Conservation (phyloP, 2,329 filamentous ascomycete species). For the Stachybotrys chartarum region DNA sequence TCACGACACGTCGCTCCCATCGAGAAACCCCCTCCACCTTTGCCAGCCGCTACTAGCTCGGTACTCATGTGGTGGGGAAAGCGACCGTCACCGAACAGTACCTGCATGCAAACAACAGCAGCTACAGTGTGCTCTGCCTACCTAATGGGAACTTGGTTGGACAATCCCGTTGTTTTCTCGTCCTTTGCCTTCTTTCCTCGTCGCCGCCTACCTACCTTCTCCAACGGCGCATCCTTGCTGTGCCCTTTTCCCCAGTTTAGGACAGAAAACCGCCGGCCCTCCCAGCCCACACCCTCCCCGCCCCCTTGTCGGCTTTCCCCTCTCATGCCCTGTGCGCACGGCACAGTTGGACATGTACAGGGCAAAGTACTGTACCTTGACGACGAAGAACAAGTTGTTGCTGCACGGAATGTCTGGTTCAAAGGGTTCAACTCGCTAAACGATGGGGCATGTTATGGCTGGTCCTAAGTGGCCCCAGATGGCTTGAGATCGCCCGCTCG, state of each 20-base stretch:
- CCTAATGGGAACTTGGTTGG: conserved; percentile 18
- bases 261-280: not conserved
- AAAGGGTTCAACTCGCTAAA: not conserved
- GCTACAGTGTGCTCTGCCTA: conserved; percentile 8
- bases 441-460: not conserved
- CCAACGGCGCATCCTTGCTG: not conserved
- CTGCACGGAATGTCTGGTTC: not conserved
- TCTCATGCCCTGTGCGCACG: not conserved
- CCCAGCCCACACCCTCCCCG: not conserved
- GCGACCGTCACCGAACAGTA: conserved; percentile 8
- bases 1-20: not conserved
- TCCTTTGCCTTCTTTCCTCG: conserved; percentile 11
- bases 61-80: not conserved
- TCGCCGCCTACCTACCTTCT: not conserved
- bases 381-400: not conserved
- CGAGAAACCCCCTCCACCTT: not conserved
- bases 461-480: not conserved
- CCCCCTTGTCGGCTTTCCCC: not conserved
- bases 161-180: conserved; percentile 13
- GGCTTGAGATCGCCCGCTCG: not conserved
- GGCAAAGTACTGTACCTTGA: no score
- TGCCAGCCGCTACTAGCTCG: not conserved
- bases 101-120: conserved; percentile 16
- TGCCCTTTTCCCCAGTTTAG: not conserved
- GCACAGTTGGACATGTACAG: no score